Conservation (phyloP, 2,329 filamentous ascomycete genomes). For the Ophiostoma fasciatum region DNA sequence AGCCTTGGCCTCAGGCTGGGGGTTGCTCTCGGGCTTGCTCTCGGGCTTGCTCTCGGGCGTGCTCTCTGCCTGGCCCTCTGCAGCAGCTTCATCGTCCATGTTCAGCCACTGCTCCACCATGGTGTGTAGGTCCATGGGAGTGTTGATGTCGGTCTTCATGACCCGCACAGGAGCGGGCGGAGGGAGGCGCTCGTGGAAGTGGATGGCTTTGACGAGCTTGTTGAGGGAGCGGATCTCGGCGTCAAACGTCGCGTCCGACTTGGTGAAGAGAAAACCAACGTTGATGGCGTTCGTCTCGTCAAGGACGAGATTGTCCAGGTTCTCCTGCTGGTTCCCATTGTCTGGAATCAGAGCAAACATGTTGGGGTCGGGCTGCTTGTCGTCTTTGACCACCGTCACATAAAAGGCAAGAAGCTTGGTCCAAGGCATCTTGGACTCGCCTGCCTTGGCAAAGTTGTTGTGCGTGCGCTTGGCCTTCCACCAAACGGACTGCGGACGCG, state of each 20-base stretch:
- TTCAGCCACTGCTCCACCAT: slow-evolving; percentile 1
- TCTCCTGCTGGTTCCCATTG: background rate
- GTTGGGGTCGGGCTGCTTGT: background rate
- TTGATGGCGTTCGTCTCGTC: slow-evolving; percentile 5
- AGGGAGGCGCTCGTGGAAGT: background rate
- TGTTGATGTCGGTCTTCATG: background rate
- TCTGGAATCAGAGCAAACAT: slow-evolving; percentile 6
- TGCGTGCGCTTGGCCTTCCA: slow-evolving; percentile 7
- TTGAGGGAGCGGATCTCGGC: slow-evolving; percentile 10
- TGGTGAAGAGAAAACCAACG: slow-evolving; percentile 8
- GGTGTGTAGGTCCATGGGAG: background rate
- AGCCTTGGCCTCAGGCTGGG: too few relatives aligned
- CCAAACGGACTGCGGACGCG: slow-evolving; percentile 3
- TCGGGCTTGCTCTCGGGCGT: background rate
- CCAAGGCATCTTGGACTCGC: slow-evolving; percentile 3
- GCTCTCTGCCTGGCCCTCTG: too few relatives aligned
- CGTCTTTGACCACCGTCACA: slow-evolving; percentile 2
- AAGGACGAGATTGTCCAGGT: slow-evolving; percentile 2
- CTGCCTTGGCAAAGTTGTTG: slow-evolving; percentile 8
- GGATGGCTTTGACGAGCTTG: slow-evolving; percentile 5
- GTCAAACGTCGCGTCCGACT: slow-evolving; percentile 10
- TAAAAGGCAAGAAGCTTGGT: slow-evolving; percentile 8
- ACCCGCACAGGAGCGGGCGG: background rate
- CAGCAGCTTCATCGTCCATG: background rate
- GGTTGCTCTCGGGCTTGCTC: too few relatives aligned